A percentile compares a stretch with the other conserved stretches of the same genome.
Evolutionary conservation across 2,329 filamentous ascomycete genomes (phyloP).

Genomic region (Chaetomiaceae sp.): DNA sequence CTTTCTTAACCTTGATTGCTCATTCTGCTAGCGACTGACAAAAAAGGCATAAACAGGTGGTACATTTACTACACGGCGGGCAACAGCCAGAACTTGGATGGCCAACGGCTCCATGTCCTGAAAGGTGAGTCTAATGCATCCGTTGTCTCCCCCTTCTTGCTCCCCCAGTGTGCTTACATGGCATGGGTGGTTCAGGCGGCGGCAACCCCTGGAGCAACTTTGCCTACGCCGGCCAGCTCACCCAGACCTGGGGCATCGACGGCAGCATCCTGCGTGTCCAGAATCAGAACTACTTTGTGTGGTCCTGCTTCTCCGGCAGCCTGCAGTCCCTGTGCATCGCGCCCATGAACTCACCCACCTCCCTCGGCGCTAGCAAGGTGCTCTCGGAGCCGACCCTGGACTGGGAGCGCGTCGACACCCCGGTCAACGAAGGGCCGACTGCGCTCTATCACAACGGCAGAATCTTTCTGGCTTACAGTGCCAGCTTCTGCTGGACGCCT

Average conservation of each 20-base stretch:
- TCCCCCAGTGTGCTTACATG: background rate
- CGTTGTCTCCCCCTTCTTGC: too few species aligned
- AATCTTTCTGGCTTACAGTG: slow-evolving; percentile 51
- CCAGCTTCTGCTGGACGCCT: slow-evolving; percentile 53
- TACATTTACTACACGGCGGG: slow-evolving; percentile 57
- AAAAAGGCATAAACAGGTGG: slow-evolving; percentile 32
- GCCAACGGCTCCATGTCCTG: slow-evolving; percentile 49
- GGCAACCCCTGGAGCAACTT: slow-evolving; percentile 48
- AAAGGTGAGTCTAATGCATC: slow-evolving; percentile 32
- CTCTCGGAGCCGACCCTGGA: slow-evolving; percentile 47
- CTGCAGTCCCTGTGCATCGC: slow-evolving; percentile 38
- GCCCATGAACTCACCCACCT: slow-evolving; percentile 38
- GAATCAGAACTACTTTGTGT: slow-evolving; percentile 48
- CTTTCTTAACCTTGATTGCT: background rate
- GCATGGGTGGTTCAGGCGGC: slow-evolving; percentile 41
- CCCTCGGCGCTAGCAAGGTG: slow-evolving; percentile 37
- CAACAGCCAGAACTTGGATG: slow-evolving; percentile 40
- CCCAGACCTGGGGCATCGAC: slow-evolving; percentile 49
- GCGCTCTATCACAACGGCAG: slow-evolving; percentile 50
- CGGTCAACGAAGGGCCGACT: slow-evolving; percentile 53
- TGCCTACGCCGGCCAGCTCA: slow-evolving; percentile 45
- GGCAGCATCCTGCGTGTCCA: slow-evolving; percentile 48
- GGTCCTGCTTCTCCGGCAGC: slow-evolving; percentile 45
- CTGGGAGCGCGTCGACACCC: slow-evolving; percentile 47
- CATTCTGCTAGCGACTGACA: too few species aligned